These are phyloP conservation scores for Hymenoscyphus fructigenus DNA, from an alignment of 2,329 filamentous ascomycete genomes.

Conservation along the genomic window DNA sequence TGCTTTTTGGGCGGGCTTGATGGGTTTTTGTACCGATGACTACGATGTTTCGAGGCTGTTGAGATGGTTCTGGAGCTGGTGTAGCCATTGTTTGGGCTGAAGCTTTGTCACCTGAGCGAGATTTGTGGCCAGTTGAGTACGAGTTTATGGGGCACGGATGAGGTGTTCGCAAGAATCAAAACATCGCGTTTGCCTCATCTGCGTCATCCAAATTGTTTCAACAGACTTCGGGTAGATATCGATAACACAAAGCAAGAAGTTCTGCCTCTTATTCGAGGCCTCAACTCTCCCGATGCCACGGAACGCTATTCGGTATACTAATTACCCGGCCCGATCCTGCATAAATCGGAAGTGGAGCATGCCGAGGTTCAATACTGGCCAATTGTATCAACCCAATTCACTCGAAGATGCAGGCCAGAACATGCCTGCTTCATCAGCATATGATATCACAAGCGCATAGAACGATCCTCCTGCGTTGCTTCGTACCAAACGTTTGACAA, in stretches of 20 bases:
- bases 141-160: not conserved
- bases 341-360: not conserved
- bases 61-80: slow-evolving; percentile 18
- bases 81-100: slow-evolving; percentile 14
- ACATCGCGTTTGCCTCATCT: not conserved
- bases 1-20: not conserved
- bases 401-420: not conserved
- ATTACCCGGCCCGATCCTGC: not conserved
- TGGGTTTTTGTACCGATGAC: slow-evolving; percentile 34
- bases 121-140: not conserved
- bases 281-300: no score
- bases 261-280: not conserved
- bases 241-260: not conserved
- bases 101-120: not conserved
- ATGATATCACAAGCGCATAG: not conserved
- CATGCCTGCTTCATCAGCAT: slow-evolving; percentile 5
- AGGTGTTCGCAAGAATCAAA: not conserved
- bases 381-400: not conserved
- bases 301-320: not conserved
- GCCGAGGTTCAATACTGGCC: not conserved
- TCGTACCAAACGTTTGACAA: slow-evolving; percentile 6
- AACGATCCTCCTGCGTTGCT: not conserved
- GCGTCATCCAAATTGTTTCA: not conserved
- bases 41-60: slow-evolving; percentile 33
- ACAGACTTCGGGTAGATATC: not conserved